Conservation (phyloP, 306 rosid species). For the Cucumis hystrix region DNA sequence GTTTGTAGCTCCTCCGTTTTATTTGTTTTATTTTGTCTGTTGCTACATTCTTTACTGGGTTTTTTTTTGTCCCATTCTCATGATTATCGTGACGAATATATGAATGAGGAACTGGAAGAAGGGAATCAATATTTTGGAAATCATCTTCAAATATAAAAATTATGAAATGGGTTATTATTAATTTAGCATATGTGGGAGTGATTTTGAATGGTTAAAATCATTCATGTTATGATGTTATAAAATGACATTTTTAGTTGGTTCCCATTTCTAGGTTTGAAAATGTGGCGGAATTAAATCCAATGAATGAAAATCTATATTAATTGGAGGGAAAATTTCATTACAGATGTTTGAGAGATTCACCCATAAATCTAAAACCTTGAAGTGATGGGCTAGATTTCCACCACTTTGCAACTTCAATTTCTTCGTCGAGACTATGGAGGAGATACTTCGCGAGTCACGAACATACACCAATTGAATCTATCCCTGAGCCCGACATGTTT, state of each 20-base stretch:
- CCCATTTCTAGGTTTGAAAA: neutral
- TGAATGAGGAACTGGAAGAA: too few relatives aligned
- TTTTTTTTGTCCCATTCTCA: neutral
- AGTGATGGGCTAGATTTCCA: conserved; percentile 21
- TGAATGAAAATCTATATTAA: too few relatives aligned
- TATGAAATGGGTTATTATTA: too few relatives aligned
- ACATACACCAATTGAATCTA: conserved; percentile 26
- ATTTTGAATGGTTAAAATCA: too few relatives aligned
- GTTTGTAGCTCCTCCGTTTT: too few relatives aligned
- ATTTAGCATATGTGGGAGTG: too few relatives aligned
- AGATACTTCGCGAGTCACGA: conserved; percentile 35
- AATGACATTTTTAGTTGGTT: too few relatives aligned
- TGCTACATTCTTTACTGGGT: neutral
- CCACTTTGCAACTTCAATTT: conserved; percentile 64
- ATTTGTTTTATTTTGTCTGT: too few relatives aligned
- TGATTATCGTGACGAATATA: neutral
- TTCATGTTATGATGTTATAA: too few relatives aligned
- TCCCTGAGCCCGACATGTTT: conserved; percentile 49
- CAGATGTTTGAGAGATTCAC: neutral
- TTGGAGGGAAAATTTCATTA: neutral
- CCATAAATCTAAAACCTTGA: neutral
- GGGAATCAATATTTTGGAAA: neutral
- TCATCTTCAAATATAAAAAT: too few relatives aligned
- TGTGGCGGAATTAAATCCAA: neutral
- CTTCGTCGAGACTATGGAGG: conserved; percentile 61